These are phyloP conservation scores for Glycine latifolia DNA, from an alignment of 306 rosid genomes.

Conservation along the genomic window DNA sequence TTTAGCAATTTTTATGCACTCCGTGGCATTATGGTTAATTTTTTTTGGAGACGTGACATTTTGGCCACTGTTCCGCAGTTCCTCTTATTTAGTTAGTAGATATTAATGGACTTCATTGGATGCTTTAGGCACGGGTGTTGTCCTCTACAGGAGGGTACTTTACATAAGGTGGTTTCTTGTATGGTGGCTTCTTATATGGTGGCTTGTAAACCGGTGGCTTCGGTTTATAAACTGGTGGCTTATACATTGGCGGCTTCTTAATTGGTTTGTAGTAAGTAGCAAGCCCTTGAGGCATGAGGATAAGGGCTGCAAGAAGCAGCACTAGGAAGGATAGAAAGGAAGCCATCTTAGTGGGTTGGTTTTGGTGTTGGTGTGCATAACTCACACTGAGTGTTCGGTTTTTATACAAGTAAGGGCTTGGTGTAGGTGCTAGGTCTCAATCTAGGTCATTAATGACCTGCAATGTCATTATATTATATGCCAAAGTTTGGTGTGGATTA, in stretches of 20 bases:
- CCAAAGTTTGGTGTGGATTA: not conserved
- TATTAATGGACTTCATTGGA: not conserved
- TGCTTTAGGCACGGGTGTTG: not conserved
- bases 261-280: conserved; percentile 10
- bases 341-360: conserved; percentile 1
- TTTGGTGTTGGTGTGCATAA: not conserved
- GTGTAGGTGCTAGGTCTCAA: conserved; percentile 20
- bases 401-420: not conserved
- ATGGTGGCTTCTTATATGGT: not conserved
- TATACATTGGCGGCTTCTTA: not conserved
- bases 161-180: conserved; percentile 22
- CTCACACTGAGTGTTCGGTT: not conserved
- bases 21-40: too few relatives aligned
- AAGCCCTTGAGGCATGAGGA: conserved; percentile 31
- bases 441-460: conserved; percentile 1
- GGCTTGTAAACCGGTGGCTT: not conserved
- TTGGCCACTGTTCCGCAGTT: too few relatives aligned
- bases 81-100: not conserved
- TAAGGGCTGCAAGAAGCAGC: conserved; percentile 21
- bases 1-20: too few relatives aligned
- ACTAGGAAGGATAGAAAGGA: conserved; percentile 11
- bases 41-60: too few relatives aligned
- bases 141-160: not conserved
- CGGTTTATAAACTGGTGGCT: not conserved
- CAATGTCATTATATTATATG: not conserved